These are phyloP conservation scores for Funneliformis geosporum DNA, from an alignment of 192 early-diverging fungal species.

Conservation along the genomic window DNA sequence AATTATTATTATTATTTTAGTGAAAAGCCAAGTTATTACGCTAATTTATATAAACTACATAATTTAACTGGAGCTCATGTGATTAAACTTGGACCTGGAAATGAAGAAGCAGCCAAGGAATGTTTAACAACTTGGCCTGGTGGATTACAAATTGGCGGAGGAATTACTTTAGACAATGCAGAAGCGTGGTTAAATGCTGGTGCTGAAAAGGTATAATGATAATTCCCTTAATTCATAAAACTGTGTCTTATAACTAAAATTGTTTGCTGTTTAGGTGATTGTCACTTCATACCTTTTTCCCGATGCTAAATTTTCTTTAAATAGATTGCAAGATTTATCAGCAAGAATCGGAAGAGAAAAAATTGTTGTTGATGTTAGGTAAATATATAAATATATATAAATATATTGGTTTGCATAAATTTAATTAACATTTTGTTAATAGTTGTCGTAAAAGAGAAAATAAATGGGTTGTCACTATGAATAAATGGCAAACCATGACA, in stretches of 20 bases:
- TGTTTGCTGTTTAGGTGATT: slow-evolving; percentile 66
- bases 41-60: slow-evolving; percentile 74
- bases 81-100: slow-evolving; percentile 90
- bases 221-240: background rate
- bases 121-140: slow-evolving; percentile 85
- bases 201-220: slow-evolving; percentile 73
- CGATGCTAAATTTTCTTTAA: slow-evolving; percentile 63
- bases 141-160: slow-evolving; percentile 92
- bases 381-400: background rate
- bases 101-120: slow-evolving; percentile 81
- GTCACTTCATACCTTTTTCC: slow-evolving; percentile 96
- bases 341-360: slow-evolving; percentile 65
- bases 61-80: slow-evolving; percentile 85
- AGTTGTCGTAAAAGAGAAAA: slow-evolving; percentile 73
- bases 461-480: slow-evolving; percentile 95
- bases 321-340: slow-evolving; percentile 60
- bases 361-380: slow-evolving; percentile 83
- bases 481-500: slow-evolving; percentile 97
- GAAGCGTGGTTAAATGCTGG: slow-evolving; percentile 82
- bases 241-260: background rate
- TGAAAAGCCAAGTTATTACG: slow-evolving; percentile 79
- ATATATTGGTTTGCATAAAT: background rate
- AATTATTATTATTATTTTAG: slow-evolving; percentile 37
- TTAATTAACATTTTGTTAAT: background rate
- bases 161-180: slow-evolving; percentile 87